Conservation (phyloP, 305 asterid species). For the Rubia balearica region DNA sequence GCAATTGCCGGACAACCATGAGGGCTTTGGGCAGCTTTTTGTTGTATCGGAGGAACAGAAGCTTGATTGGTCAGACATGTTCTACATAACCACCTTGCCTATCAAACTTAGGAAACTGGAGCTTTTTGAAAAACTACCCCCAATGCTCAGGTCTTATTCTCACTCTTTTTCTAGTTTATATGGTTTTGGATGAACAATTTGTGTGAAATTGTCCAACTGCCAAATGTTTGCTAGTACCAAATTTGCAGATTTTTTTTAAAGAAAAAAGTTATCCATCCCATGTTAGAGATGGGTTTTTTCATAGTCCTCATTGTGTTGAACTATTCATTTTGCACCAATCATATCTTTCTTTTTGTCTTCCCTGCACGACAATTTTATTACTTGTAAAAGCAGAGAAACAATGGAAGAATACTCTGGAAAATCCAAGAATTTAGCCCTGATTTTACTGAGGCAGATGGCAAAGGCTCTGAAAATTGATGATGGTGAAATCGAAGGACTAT, state of each 20-base stretch:
- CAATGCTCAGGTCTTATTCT: constrained; percentile 32
- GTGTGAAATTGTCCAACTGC: background rate
- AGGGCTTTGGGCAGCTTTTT: constrained; percentile 52
- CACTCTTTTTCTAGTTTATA: background rate
- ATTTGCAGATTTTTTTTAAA: background rate
- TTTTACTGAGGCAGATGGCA: constrained; percentile 28
- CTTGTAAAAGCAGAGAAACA: constrained; percentile 26
- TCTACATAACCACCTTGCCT: constrained; percentile 42
- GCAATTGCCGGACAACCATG: constrained; percentile 39
- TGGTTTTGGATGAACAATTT: background rate
- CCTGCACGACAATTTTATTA: background rate
- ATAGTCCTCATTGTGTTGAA: background rate
- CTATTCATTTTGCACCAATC: background rate
- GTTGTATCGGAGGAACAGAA: constrained; percentile 45
- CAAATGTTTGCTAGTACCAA: background rate
- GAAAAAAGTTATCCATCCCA: background rate
- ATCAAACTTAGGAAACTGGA: constrained; percentile 23
- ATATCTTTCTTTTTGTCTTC: background rate
- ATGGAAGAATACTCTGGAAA: constrained; percentile 31
- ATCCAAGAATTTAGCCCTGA: constrained; percentile 29
- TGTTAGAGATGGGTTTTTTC: background rate
- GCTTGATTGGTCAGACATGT: constrained; percentile 58
- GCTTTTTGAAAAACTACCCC: constrained; percentile 32
- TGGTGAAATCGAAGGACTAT: constrained; percentile 26
- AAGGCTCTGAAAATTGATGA: constrained; percentile 33